phyloP scores from a whole-genome alignment of 805 yeast species.

The Cyberlindnera misumaiensis region DNA sequence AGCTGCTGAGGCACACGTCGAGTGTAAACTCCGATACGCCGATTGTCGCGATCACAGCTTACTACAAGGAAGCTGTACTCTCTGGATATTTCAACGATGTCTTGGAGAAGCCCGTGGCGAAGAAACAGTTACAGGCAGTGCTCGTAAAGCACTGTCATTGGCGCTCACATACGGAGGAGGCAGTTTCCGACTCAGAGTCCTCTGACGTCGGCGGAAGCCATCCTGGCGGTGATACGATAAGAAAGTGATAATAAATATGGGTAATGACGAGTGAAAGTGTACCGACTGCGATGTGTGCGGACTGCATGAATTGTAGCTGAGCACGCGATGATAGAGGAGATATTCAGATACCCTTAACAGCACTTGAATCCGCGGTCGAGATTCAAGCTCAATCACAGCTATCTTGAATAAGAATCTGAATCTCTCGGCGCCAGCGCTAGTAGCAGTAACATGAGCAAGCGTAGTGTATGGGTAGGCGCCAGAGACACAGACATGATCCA shows the following conservation, averaged over 20 bases:
- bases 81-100: constrained; percentile 51
- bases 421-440: no score
- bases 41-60: constrained; percentile 67
- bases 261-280: no score
- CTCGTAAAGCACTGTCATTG: constrained; percentile 22
- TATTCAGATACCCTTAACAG: no score
- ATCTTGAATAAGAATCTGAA: no score
- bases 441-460: no score
- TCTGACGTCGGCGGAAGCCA: constrained; percentile 1
- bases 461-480: no score
- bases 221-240: neutral
- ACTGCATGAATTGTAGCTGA: no score
- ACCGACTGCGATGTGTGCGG: no score
- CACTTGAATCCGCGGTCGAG: no score
- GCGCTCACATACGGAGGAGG: constrained; percentile 21
- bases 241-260: neutral
- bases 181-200: constrained; percentile 23
- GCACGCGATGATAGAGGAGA: no score
- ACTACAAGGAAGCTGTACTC: constrained; percentile 55
- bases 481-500: no score
- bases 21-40: constrained; percentile 76
- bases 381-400: no score
- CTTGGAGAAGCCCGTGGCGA: constrained; percentile 59
- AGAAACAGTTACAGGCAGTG: constrained; percentile 13
- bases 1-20: constrained; percentile 65